Evolutionary conservation across 345 rosid species (phyloP).

Genomic region (Pugionium cornutum): DNA sequence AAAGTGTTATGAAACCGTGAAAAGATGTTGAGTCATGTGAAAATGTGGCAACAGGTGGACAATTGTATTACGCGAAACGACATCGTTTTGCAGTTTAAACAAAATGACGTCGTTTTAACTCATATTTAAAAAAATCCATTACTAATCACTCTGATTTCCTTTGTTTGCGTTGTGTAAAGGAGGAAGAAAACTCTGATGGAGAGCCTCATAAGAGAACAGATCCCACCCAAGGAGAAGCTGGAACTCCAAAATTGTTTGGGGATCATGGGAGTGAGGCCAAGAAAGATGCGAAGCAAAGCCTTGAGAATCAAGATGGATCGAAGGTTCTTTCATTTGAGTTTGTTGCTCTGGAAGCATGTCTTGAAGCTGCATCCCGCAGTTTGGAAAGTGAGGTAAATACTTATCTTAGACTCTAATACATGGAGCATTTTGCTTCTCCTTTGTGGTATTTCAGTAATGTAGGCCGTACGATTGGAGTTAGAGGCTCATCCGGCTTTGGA

Average conservation of each 20-base stretch:
- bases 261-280: conserved; percentile 43
- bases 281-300: conserved; percentile 52
- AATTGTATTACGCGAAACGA: no score
- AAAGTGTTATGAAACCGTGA: no score
- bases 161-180: conserved; percentile 42
- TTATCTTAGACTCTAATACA: conserved; percentile 2
- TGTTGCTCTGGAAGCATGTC: conserved; percentile 76
- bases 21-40: no score
- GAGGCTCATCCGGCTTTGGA: conserved; percentile 81
- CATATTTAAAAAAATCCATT: no score
- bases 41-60: no score
- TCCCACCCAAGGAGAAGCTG: conserved; percentile 39
- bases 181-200: conserved; percentile 47
- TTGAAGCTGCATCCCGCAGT: conserved; percentile 64
- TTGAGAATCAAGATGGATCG: conserved; percentile 55
- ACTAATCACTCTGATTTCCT: not conserved
- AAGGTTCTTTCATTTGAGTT: conserved; percentile 66
- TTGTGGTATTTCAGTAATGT: not conserved
- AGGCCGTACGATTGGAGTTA: conserved; percentile 61
- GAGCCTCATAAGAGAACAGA: conserved; percentile 41
- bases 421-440: conserved; percentile 10
- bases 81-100: no score
- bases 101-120: no score
- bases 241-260: conserved; percentile 37
- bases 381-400: conserved; percentile 64